Evolutionary conservation across 352 stramenopile genomes (phyloP), one percentile per base, ranked within the genome.

Genomic region (Phytophthora hybrid): DNA sequence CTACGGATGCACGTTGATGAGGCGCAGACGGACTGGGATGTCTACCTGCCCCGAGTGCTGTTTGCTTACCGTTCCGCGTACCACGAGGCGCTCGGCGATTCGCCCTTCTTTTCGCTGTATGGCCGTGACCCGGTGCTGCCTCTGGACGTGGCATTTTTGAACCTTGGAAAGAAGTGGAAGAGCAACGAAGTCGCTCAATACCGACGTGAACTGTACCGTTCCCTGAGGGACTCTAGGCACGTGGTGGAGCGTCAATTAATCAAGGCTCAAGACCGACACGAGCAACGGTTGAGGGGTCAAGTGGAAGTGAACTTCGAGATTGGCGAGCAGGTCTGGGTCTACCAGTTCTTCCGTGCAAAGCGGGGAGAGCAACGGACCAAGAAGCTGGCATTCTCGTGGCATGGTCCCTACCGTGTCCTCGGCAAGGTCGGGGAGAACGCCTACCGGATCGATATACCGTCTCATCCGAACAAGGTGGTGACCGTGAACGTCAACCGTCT

Each of bases 301-400:
- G 39, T 37, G 10, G 32, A 16, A 4, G 56, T 71, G 14, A 1
- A 32, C 1, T 71, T 41, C 16, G 56, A 60, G 13, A 14, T 55
- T 1, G 57, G 56, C 2, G 37, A 59, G 2, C 58, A 11, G 16
- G 65, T 66, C 1, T 71, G 56, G 49, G 56, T 62, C 5, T 71
- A 60, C 23, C 57, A 66, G 49, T 66, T 60, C 46, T 66, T 66
- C 18, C 19, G 46, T 1, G 23, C 14, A 1, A 31, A 37, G 10
- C 16, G 65, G 10, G 65, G 47, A 0, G 32, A 64, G 10, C 26
- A 3, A 10, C 16, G 57, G 2, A 61, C 57, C 18, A 66, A 71
- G 34, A 61, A 71, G 34, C 11, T 66, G 3, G 57, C 34, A 0
- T 71, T 62, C 21, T 46, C 49, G 14, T 71, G 65, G 56, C 56